Percentiles rank a stretch among this genome's conserved stretches.
These are phyloP conservation scores for Corylus heterophylla DNA, from an alignment of 306 rosid species.

Conservation along the genomic window DNA sequence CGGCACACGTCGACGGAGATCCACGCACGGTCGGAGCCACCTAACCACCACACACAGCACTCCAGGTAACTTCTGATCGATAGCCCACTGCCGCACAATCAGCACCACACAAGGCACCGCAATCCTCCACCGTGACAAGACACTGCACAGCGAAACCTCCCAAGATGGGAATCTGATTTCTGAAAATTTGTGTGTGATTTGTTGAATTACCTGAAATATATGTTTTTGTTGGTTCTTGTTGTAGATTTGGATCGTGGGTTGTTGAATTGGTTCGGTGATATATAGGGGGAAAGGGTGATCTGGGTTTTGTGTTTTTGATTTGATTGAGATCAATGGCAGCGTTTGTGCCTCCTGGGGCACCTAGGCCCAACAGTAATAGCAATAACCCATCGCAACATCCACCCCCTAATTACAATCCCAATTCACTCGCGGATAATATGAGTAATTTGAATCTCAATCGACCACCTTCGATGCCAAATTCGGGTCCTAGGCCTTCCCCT, in stretches of 20 bases:
- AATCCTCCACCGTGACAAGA: too few species aligned
- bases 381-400: slow-evolving; percentile 38
- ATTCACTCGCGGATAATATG: slow-evolving; percentile 57
- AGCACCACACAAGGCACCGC: too few species aligned
- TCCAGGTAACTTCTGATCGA: too few species aligned
- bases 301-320: slow-evolving; percentile 31
- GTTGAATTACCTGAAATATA: not conserved
- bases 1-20: too few species aligned
- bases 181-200: not conserved
- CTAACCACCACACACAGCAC: too few species aligned
- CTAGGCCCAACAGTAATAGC: slow-evolving; percentile 59
- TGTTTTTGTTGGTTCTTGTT: not conserved
- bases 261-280: slow-evolving; percentile 18
- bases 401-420: slow-evolving; percentile 64
- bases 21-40: too few species aligned
- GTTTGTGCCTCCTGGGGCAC: slow-evolving; percentile 97
- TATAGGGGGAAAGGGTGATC: slow-evolving; percentile 26
- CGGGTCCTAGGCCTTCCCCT: slow-evolving; percentile 69
- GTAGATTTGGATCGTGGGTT: slow-evolving; percentile 37
- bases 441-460: slow-evolving; percentile 80
- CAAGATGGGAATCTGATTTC: not conserved
- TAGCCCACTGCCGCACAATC: too few species aligned
- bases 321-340: slow-evolving; percentile 72
- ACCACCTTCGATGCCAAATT: slow-evolving; percentile 63
- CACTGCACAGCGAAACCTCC: too few species aligned